Conservation (phyloP, 768 basidiomycete genomes). For the Dacryopinax primogenitus region DNA sequence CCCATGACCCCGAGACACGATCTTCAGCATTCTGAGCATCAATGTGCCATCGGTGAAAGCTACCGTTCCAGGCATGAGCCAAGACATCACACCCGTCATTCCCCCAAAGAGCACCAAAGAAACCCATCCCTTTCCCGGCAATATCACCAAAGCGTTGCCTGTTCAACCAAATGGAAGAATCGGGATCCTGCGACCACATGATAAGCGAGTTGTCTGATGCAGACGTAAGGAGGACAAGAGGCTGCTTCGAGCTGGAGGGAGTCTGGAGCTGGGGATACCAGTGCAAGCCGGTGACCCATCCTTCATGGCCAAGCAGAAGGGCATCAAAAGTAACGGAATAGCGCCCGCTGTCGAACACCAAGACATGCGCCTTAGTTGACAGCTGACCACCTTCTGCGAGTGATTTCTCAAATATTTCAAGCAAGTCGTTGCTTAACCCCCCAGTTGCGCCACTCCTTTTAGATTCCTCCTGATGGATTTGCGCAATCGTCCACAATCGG, state of each 20-base stretch:
- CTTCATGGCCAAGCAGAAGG: conserved; percentile 90
- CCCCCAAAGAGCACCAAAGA: conserved; percentile 82
- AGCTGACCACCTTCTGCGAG: conserved; percentile 71
- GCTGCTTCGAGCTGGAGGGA: conserved; percentile 15
- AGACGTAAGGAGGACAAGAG: conserved; percentile 65
- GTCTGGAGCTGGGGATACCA: conserved; percentile 46
- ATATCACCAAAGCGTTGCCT: conserved; percentile 86
- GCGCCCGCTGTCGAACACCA: conserved; percentile 20
- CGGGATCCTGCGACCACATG: conserved; percentile 63
- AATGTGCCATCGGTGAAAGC: conserved; percentile 76
- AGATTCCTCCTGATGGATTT: conserved; percentile 28
- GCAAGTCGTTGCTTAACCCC: conserved; percentile 36
- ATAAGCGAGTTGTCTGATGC: conserved; percentile 94
- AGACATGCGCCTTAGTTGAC: conserved; percentile 30
- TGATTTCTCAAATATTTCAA: conserved; percentile 80
- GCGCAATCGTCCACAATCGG: conserved; percentile 77
- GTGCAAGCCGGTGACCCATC: conserved; percentile 72
- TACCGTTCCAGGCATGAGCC: conserved; percentile 89
- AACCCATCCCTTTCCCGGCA: conserved; percentile 81
- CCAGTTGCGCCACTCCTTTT: conserved; percentile 21
- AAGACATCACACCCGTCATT: conserved; percentile 47
- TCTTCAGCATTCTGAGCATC: conserved; percentile 24
- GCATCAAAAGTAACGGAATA: conserved; percentile 87
- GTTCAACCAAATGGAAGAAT: conserved; percentile 76
- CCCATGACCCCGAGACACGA: conserved; percentile 39